Conservation (phyloP, 2,329 filamentous ascomycete species). For the Alternaria infectoria region DNA sequence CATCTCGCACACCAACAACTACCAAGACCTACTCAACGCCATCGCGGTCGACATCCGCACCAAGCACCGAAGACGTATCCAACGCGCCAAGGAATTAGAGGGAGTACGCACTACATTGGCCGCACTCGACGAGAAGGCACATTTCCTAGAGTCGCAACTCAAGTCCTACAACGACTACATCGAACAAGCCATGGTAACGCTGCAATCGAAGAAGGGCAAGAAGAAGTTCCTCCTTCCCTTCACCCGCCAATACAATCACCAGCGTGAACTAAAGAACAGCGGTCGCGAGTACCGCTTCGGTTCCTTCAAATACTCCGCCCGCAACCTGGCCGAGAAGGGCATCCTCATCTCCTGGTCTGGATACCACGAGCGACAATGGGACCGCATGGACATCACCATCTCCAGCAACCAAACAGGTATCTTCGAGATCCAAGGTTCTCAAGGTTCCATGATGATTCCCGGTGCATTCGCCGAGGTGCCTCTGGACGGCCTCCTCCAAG, state of each 20-base stretch:
- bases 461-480: slow-evolving; percentile 87
- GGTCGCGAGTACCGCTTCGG: slow-evolving; percentile 97
- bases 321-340: slow-evolving; percentile 87
- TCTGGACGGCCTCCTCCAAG: slow-evolving; percentile 91
- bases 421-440: slow-evolving; percentile 89
- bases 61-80: slow-evolving; percentile 90
- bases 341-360: slow-evolving; percentile 92
- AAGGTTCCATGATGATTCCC: slow-evolving; percentile 93
- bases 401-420: slow-evolving; percentile 92
- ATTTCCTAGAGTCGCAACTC: slow-evolving; percentile 91
- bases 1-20: slow-evolving; percentile 85
- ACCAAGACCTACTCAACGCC: slow-evolving; percentile 97
- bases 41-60: slow-evolving; percentile 97
- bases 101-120: slow-evolving; percentile 76
- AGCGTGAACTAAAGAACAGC: slow-evolving; percentile 89
- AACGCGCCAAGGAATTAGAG: slow-evolving; percentile 89
- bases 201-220: slow-evolving; percentile 96
- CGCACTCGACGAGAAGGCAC: slow-evolving; percentile 83
- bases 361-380: slow-evolving; percentile 82
- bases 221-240: slow-evolving; percentile 95
- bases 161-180: slow-evolving; percentile 99
- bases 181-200: slow-evolving; percentile 94
- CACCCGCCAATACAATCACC: slow-evolving; percentile 98
- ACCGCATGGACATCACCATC: slow-evolving; percentile 92
- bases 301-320: slow-evolving; percentile 94